Evolutionary conservation across 2,329 filamentous ascomycete genomes (phyloP), one percentile per base, ranked within the genome.

Genomic region (Graphium sp.): DNA sequence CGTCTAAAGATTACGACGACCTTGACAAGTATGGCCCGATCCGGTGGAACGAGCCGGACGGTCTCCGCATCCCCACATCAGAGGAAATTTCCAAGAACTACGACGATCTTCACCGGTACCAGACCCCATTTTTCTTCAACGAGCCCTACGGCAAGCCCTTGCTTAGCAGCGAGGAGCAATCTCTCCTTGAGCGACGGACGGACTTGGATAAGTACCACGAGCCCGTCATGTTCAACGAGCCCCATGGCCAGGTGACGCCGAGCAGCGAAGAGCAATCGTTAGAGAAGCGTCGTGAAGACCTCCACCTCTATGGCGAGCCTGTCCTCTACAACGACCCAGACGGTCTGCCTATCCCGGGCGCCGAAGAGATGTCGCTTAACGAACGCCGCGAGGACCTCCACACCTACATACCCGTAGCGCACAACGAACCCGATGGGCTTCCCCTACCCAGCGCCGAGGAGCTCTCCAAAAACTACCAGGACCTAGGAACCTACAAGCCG

Each of bases 81-180:
- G 52, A 56, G 15, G 53, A 58, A 27, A 34, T 42, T 13, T 58
- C 56, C n/a, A 49, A 53, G 32, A 36, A 44, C 10, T 58, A 59
- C 35, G 35, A 45, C 4, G 49, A 58, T 17, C 43, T 55, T 25
- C 18, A 33, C 15, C 14, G 32, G 9, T 24, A 33, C 9, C 31
- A 33, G 10, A 29, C 30, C 13, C n/a, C 12, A 6, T 28, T 31
- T 8, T n/a, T n/a, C n/a, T 52, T 45, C 40, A 54, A 57, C 18
- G 48, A 53, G 30, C 49, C 52, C 2, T 45, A 53, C 30, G 48
- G 48, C 4, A 35, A 48, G n/a, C 43, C 36, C 13, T 32, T 38
- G 4, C 32, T 39, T 12, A 48, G 44, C 2, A 33, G 38, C 1
- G 52, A 56, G 15, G 53, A 58, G 28, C 21, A 26, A n/a, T 20